Percentiles rank a stretch among this genome's conserved stretches.
These are phyloP conservation scores for Panellus pusillus DNA, from an alignment of 768 basidiomycete genomes.

Conservation along the genomic window DNA sequence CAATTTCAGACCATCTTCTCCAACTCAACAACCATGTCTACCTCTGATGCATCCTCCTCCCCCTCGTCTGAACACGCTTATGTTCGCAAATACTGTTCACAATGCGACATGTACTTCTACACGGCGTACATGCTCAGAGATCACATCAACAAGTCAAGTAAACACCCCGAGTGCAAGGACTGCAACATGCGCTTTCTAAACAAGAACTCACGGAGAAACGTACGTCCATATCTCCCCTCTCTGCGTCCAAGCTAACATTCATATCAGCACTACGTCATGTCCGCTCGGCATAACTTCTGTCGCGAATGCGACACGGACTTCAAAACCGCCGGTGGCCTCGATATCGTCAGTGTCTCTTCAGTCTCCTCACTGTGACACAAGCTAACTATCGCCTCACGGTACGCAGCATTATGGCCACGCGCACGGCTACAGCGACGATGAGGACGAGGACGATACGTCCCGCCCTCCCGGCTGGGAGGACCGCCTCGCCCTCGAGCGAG, in stretches of 20 bases:
- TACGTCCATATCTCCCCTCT: slow-evolving; percentile 9
- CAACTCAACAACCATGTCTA: not conserved
- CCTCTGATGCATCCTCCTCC: not conserved
- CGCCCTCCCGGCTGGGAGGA: slow-evolving; percentile 33
- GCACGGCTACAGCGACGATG: slow-evolving; percentile 28
- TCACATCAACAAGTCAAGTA: slow-evolving; percentile 28
- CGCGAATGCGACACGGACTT: slow-evolving; percentile 31
- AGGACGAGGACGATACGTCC: slow-evolving; percentile 24
- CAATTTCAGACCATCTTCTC: not conserved
- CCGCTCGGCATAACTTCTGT: slow-evolving; percentile 32
- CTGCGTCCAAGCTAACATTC: not conserved
- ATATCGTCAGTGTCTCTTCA: slow-evolving; percentile 15
- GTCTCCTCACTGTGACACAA: too few relatives aligned
- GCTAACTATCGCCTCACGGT: not conserved
- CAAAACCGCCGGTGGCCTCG: slow-evolving; percentile 28
- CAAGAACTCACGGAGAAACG: slow-evolving; percentile 31
- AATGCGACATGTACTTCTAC: slow-evolving; percentile 36
- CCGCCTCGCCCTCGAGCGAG: slow-evolving; percentile 23
- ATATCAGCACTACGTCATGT: slow-evolving; percentile 30
- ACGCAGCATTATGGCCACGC: slow-evolving; percentile 28
- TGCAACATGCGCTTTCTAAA: slow-evolving; percentile 33
- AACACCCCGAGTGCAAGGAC: slow-evolving; percentile 31
- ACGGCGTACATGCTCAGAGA: slow-evolving; percentile 25
- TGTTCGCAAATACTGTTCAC: slow-evolving; percentile 34
- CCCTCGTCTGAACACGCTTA: slow-evolving; percentile 3